Evolutionary conservation across 768 basidiomycete genomes (phyloP).

Genomic region (Podaxis rugospora): DNA sequence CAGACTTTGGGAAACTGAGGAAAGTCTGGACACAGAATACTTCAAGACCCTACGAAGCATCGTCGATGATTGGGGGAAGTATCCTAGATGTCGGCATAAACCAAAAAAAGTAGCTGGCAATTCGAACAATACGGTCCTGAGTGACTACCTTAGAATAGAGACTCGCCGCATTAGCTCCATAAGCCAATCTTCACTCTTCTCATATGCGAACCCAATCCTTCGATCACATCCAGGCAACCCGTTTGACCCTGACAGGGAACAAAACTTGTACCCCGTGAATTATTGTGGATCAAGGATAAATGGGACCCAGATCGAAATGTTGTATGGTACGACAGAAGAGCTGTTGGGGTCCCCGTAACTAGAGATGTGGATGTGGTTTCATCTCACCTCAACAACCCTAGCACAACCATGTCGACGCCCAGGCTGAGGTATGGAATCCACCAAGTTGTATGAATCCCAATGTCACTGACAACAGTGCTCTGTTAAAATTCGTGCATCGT

Average conservation of each 20-base stretch:
- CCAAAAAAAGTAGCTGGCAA: background rate
- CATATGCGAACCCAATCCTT: no score
- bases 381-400: background rate
- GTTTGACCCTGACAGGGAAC: slow-evolving; percentile 15
- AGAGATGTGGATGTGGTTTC: background rate
- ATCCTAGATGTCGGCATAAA: slow-evolving; percentile 14
- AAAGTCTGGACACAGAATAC: slow-evolving; percentile 3
- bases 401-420: background rate
- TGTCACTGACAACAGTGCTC: no score
- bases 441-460: no score
- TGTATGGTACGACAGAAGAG: slow-evolving; percentile 15
- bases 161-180: slow-evolving; percentile 11
- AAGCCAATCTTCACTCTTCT: background rate
- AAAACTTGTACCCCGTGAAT: slow-evolving; percentile 14
- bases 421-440: background rate
- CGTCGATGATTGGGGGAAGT: slow-evolving; percentile 13
- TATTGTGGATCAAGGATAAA: slow-evolving; percentile 13
- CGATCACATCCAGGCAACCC: slow-evolving; percentile 11
- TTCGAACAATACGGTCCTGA: background rate
- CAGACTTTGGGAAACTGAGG: slow-evolving; percentile 5
- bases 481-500: no score
- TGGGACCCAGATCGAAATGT: slow-evolving; percentile 13
- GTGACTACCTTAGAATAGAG: slow-evolving; percentile 7
- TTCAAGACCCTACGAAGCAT: slow-evolving; percentile 1
- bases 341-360: slow-evolving; percentile 11